Conservation (phyloP, 1,139 yeast genomes). For the Pichia sp. region DNA sequence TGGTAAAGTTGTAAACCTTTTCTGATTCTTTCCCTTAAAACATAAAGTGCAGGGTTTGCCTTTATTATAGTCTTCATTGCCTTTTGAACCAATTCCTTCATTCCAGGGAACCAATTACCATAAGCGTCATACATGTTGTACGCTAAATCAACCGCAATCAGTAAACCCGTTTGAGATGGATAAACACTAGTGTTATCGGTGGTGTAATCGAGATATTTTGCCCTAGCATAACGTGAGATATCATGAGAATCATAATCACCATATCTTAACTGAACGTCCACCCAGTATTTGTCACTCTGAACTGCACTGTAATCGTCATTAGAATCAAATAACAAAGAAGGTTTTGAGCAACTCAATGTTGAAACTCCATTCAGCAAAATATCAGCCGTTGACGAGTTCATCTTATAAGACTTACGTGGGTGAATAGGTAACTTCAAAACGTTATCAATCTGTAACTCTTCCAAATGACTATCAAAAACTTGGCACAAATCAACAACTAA, state of each 20-base stretch:
- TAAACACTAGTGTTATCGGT: constrained; percentile 80
- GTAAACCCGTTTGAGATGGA: constrained; percentile 90
- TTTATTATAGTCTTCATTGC: constrained; percentile 95
- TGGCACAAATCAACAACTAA: constrained; percentile 91
- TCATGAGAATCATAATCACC: constrained; percentile 99
- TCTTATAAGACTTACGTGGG: constrained; percentile 94
- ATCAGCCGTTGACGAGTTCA: constrained; percentile 96
- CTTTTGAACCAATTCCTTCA: constrained; percentile 83
- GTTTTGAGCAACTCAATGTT: constrained; percentile 82
- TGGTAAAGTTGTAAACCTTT: constrained; percentile 92
- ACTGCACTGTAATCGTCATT: constrained; percentile 48
- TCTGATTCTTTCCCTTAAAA: constrained; percentile 86
- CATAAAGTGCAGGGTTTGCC: constrained; percentile 89
- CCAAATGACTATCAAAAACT: constrained; percentile 83
- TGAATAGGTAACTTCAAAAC: constrained; percentile 93
- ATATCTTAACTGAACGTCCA: constrained; percentile 90
- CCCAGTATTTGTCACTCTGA: constrained; percentile 78
- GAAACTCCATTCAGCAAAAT: constrained; percentile 69
- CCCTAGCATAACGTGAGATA: constrained; percentile 87
- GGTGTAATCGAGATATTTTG: constrained; percentile 89
- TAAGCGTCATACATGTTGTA: constrained; percentile 95
- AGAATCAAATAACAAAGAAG: constrained; percentile 68
- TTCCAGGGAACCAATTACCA: constrained; percentile 96
- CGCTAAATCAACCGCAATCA: constrained; percentile 89
- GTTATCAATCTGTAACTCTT: constrained; percentile 73